Evolutionary conservation across 495 filamentous ascomycete genomes (phyloP).

Genomic region (Penicillium bovifimosum): DNA sequence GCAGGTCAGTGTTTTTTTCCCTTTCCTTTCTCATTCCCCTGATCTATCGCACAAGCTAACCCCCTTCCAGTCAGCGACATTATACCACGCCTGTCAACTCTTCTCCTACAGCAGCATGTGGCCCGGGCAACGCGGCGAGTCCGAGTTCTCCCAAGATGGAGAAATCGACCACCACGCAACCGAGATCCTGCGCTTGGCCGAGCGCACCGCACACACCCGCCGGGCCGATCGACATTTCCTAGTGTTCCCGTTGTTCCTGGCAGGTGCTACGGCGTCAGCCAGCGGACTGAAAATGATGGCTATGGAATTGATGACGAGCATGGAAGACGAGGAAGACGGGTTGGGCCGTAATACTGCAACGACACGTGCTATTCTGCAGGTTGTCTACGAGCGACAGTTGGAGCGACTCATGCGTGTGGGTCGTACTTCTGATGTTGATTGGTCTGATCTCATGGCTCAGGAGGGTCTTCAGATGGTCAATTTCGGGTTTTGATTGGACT

Average conservation of each 20-base stretch:
- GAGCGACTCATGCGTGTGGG: slow-evolving; percentile 30
- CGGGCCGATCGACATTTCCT: slow-evolving; percentile 42
- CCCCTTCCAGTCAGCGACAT: slow-evolving; percentile 31
- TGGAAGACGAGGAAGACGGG: slow-evolving; percentile 44
- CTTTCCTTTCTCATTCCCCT: not conserved
- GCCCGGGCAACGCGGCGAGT: slow-evolving; percentile 39
- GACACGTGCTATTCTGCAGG: slow-evolving; percentile 44
- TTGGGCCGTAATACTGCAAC: slow-evolving; percentile 46
- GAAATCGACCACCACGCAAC: slow-evolving; percentile 40
- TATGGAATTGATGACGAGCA: slow-evolving; percentile 43
- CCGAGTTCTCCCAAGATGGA: slow-evolving; percentile 26
- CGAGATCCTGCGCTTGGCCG: slow-evolving; percentile 43
- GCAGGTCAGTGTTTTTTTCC: slow-evolving; percentile 33
- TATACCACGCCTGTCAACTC: slow-evolving; percentile 47
- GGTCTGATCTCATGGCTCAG: slow-evolving; percentile 41
- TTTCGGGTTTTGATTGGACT: slow-evolving; percentile 32
- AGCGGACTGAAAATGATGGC: slow-evolving; percentile 44
- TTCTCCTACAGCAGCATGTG: slow-evolving; percentile 50
- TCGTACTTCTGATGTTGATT: slow-evolving; percentile 40
- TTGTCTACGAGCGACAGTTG: slow-evolving; percentile 46
- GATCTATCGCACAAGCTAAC: not conserved
- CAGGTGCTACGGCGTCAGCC: slow-evolving; percentile 41
- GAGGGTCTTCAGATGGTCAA: slow-evolving; percentile 41
- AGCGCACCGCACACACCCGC: slow-evolving; percentile 21
- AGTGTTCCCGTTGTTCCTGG: slow-evolving; percentile 54